A percentile compares a stretch with the other conserved stretches of the same genome.
Evolutionary conservation across 495 filamentous ascomycete species (phyloP).

Genomic region (Margaritispora aquatica): DNA sequence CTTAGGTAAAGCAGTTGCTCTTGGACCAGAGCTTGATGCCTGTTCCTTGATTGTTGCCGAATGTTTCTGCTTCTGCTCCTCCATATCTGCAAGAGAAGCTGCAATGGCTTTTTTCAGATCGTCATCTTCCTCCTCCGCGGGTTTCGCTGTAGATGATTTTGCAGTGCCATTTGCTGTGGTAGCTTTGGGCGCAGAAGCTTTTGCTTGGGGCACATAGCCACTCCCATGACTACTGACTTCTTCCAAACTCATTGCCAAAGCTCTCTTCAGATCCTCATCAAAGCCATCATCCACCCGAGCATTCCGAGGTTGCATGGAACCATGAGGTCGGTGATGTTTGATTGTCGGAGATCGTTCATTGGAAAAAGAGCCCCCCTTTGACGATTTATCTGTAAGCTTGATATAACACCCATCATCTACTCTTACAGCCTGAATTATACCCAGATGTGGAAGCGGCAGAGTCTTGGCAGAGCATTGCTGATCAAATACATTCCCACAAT

Average conservation of each 20-base stretch:
- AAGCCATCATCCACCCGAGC: slow-evolving; percentile 78
- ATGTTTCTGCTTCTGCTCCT: slow-evolving; percentile 91
- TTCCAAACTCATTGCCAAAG: slow-evolving; percentile 92
- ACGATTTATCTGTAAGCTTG: slow-evolving; percentile 76
- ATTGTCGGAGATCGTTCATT: slow-evolving; percentile 17
- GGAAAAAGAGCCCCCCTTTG: slow-evolving; percentile 26
- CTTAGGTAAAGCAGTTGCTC: slow-evolving; percentile 55
- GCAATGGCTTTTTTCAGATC: slow-evolving; percentile 95
- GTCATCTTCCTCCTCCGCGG: slow-evolving; percentile 77
- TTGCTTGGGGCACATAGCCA: slow-evolving; percentile 63
- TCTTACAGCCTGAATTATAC: slow-evolving; percentile 83
- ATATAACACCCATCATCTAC: slow-evolving; percentile 97
- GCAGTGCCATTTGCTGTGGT: slow-evolving; percentile 35
- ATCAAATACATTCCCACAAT: slow-evolving; percentile 96
- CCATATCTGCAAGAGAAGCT: slow-evolving; percentile 95
- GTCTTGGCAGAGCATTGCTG: slow-evolving; percentile 87
- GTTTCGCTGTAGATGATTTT: slow-evolving; percentile 31
- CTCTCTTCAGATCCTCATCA: slow-evolving; percentile 90
- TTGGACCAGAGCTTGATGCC: slow-evolving; percentile 36
- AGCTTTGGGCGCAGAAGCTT: slow-evolving; percentile 30
- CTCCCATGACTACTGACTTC: slow-evolving; percentile 67
- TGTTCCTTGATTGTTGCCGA: slow-evolving; percentile 74
- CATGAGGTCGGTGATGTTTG: slow-evolving; percentile 25
- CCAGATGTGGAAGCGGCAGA: slow-evolving; percentile 83
- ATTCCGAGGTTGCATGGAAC: slow-evolving; percentile 80